Percentiles rank a stretch among this genome's conserved stretches.
Conservation (phyloP, 805 yeast species). For the Schizosaccharomyces pombe region DNA sequence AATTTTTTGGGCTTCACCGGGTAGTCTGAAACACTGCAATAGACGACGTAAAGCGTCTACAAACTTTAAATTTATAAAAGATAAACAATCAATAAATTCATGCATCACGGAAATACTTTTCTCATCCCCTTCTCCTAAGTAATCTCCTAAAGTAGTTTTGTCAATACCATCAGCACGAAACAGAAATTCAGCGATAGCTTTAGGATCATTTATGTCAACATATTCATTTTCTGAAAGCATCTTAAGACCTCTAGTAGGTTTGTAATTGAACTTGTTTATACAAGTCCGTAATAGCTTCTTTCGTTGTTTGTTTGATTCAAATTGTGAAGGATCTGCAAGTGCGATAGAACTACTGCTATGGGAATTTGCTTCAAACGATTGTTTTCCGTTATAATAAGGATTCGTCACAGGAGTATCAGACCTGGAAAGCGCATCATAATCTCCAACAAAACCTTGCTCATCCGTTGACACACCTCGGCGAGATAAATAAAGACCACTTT, state of each 20-base stretch:
- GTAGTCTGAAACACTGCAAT: constrained; percentile 72
- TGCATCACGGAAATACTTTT: constrained; percentile 68
- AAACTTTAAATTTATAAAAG: constrained; percentile 42
- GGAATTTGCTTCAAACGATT: background rate
- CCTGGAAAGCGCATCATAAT: background rate
- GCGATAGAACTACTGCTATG: constrained; percentile 6
- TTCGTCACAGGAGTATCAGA: background rate
- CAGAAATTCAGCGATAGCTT: constrained; percentile 51
- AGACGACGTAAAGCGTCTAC: constrained; percentile 70
- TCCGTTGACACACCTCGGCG: background rate
- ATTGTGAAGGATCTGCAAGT: constrained; percentile 55
- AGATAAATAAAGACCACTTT: constrained; percentile 23
- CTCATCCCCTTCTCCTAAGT: constrained; percentile 69
- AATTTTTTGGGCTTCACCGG: constrained; percentile 95
- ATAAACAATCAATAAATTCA: constrained; percentile 72
- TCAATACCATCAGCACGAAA: constrained; percentile 50
- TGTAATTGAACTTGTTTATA: constrained; percentile 54
- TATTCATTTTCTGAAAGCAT: constrained; percentile 40
- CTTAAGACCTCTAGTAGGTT: constrained; percentile 59
- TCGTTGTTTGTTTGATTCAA: constrained; percentile 60
- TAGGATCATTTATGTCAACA: constrained; percentile 35
- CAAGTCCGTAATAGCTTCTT: constrained; percentile 66
- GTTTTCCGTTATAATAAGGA: background rate
- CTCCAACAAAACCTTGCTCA: background rate
- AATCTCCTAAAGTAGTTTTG: constrained; percentile 71